Evolutionary conservation across 192 early-diverging fungal species (phyloP).

Genomic region (Dispira parvispora): DNA sequence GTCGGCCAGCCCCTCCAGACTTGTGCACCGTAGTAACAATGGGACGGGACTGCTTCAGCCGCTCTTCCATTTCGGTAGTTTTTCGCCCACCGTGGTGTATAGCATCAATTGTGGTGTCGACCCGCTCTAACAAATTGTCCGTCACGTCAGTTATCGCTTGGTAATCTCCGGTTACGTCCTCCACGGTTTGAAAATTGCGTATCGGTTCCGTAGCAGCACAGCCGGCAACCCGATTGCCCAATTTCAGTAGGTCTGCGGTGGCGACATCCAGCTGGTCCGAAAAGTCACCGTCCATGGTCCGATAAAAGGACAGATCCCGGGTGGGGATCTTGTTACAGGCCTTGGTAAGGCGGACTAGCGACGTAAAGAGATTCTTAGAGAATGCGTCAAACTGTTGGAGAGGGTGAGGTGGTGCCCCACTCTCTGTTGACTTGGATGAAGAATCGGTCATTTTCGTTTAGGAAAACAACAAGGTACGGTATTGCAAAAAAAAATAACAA

Average conservation of each 20-base stretch:
- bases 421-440: too few relatives aligned
- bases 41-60: conserved; percentile 15
- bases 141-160: conserved; percentile 3
- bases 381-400: neutral
- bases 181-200: neutral
- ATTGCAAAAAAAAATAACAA: too few relatives aligned
- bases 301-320: conserved; percentile 8
- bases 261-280: neutral
- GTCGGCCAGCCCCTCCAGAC: conserved; percentile 10
- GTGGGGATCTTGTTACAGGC: neutral
- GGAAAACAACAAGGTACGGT: too few relatives aligned
- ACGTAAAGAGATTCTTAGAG: neutral
- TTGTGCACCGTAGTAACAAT: conserved; percentile 23
- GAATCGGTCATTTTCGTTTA: too few relatives aligned
- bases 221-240: neutral
- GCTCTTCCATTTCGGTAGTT: neutral
- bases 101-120: neutral
- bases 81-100: neutral
- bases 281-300: conserved; percentile 7
- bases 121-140: conserved; percentile 6
- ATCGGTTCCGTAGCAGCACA: neutral
- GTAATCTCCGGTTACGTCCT: neutral
- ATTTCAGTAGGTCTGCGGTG: neutral
- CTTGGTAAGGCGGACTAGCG: conserved; percentile 1
- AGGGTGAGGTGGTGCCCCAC: neutral